Evolutionary conservation across 257 asterid species (phyloP).

Genomic region (Capsicum pubescens): DNA sequence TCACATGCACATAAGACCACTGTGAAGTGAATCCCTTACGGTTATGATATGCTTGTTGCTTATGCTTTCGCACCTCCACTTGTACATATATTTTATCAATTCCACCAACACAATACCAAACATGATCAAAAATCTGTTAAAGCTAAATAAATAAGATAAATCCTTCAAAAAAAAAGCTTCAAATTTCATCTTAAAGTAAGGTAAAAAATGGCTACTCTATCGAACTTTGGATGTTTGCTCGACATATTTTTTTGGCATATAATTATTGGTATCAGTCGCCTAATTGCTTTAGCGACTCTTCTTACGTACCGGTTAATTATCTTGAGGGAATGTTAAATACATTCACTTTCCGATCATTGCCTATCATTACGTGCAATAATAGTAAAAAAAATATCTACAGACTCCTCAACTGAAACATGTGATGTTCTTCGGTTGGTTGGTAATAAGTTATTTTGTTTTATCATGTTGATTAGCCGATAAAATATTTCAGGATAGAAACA

Average conservation of each 20-base stretch:
- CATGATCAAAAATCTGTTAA: no score
- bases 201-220: no score
- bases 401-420: background rate
- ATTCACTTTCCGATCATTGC: background rate
- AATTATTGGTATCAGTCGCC: background rate
- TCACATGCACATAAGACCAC: background rate
- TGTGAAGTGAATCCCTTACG: background rate
- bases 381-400: background rate
- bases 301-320: background rate
- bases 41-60: background rate
- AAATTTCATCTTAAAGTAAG: no score
- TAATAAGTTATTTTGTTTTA: background rate
- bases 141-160: no score
- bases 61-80: background rate
- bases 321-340: background rate
- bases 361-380: background rate
- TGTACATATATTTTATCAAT: background rate
- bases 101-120: background rate
- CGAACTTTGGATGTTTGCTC: no score
- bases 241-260: no score
- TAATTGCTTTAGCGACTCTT: background rate
- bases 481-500: background rate
- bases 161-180: no score
- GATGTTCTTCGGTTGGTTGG: background rate
- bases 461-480: background rate